A percentile compares a stretch with the other conserved stretches of the same genome.
phyloP scores from a whole-genome alignment of 805 yeast genomes.

The Citeromyces matritensis region DNA sequence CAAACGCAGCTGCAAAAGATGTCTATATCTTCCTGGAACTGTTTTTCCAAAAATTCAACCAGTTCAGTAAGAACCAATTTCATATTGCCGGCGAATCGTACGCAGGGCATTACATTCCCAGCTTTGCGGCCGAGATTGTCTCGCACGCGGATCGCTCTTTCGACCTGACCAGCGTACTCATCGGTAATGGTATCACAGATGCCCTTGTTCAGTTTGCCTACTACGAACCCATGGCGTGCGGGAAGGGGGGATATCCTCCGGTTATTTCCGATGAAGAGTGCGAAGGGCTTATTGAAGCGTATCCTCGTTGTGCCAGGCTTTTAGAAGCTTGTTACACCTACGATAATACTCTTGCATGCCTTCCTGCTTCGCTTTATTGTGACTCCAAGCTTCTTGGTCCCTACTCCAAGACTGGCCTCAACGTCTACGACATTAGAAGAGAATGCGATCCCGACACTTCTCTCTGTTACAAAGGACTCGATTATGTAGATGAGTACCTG shows the following conservation, averaged over 20 bases:
- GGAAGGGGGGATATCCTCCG: constrained; percentile 70
- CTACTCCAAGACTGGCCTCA: constrained; percentile 72
- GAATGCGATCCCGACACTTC: constrained; percentile 47
- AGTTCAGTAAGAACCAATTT: constrained; percentile 40
- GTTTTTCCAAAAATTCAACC: constrained; percentile 61
- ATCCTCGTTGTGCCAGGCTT: constrained; percentile 67
- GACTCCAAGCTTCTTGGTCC: constrained; percentile 73
- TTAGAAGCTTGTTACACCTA: constrained; percentile 67
- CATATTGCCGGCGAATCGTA: constrained; percentile 91
- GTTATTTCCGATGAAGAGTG: constrained; percentile 74
- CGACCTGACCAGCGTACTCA: constrained; percentile 61
- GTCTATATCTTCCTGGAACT: constrained; percentile 68
- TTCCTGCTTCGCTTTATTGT: constrained; percentile 86
- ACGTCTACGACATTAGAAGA: constrained; percentile 80
- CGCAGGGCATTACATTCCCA: constrained; percentile 92
- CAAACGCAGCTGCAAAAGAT: constrained; percentile 75
- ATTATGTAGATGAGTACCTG: constrained; percentile 64
- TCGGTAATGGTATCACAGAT: constrained; percentile 88
- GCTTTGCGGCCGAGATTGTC: constrained; percentile 69
- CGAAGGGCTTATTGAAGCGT: constrained; percentile 44
- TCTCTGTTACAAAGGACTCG: constrained; percentile 70
- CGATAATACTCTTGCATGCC: constrained; percentile 70
- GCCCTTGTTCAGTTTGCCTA: constrained; percentile 64
- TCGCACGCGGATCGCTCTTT: constrained; percentile 40
- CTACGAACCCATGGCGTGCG: constrained; percentile 92